Evolutionary conservation across 106 monocot genomes (phyloP), one percentile per base, ranked within the genome.

Genomic region (Apostasia ramifera): DNA sequence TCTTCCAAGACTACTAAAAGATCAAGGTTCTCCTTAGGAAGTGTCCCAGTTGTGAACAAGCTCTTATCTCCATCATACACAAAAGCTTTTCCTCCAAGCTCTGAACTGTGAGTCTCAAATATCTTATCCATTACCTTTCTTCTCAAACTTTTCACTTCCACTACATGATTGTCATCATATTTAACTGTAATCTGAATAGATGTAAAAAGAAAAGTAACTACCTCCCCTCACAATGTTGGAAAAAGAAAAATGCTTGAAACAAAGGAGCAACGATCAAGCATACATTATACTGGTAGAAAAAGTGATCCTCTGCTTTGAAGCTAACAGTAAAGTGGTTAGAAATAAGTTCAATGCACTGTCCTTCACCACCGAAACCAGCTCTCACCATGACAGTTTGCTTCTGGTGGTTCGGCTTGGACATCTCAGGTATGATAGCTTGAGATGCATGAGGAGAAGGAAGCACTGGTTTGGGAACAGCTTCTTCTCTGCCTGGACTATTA

Each of bases 51-150:
- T 11, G 89, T 89, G 68, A 84, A 89, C 47, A 93, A 73, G 43
- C 73, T 76, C 63, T 82, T 93, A 14, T 89, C 86, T 6, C 93
- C 93, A 80, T 93, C 93, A 69, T 84, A 89, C 15, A 79, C 89
- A 82, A 89, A 82, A 1, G 80, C 44, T 58, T 93, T 93, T 45
- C 78, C 77, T 11, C 61, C 80, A 78, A 89, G 86, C 47, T 93
- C 93, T 5, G 76, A 73, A 46, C 76, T 69, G 13, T 86, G 89
- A 6, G 78, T 89, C 37, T 84, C 74, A 47, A 81, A 76, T 39
- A 93, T 61, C 49, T 74, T 84, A 12, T 93, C 84, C 6, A 93
- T 74, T 2, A 93, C 57, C 53, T 89, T 89, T 66, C 84, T 75
- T 0, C 82, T 76, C 41, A 84, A 71, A 8, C 82, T 80, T 60